Evolutionary conservation across 2,329 filamentous ascomycete genomes (phyloP), one percentile per base, ranked within the genome.

Genomic region (Sclerotiophoma versabilis): DNA sequence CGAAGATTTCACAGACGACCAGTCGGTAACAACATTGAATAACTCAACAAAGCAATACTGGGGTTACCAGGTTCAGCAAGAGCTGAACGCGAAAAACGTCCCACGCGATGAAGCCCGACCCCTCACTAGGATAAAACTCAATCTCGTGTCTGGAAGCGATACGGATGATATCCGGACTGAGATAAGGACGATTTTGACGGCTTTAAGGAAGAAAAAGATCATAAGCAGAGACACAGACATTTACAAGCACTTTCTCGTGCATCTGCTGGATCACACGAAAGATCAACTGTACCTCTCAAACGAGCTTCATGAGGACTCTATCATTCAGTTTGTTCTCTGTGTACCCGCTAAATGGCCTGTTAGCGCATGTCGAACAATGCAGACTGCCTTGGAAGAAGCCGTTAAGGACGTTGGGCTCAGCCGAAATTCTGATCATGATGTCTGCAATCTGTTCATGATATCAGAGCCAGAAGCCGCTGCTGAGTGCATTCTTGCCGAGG

Each of bases 391-490:
- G 12, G n/a, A 34, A n/a, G 5, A 34, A 6, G 32, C 32, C 17
- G 32, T 34, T n/a, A 34, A 20, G 32, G 3, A 17, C 5, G 32
- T 34, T 19, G 32, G 17, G 3, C 12, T 34, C n/a, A 17, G n/a
- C n/a, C 17, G 19, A 34, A 20, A 8, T 11, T 5, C n/a, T 6
- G 32, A 34, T 20, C 3, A 5, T 34, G 32, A 61, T 37, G n/a
- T n/a, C n/a, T n/a, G n/a, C n/a, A n/a, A n/a, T n/a, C 26, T 64
- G 4, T 66, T 66, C 27, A 49, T 66, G 19, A 43, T 64, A 10
- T 55, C 61, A n/a, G 63, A 66, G 43, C 63, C 63, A 10, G 61
- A 66, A 43, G 63, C 63, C 23, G 63, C 63, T 20, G 61, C 63
- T 14, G 50, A 46, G 12, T 65, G 53, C 34, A 52, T 65, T 8